These are phyloP conservation scores for Pseudevernia furfuracea DNA, from an alignment of 495 filamentous ascomycete species.

Conservation along the genomic window DNA sequence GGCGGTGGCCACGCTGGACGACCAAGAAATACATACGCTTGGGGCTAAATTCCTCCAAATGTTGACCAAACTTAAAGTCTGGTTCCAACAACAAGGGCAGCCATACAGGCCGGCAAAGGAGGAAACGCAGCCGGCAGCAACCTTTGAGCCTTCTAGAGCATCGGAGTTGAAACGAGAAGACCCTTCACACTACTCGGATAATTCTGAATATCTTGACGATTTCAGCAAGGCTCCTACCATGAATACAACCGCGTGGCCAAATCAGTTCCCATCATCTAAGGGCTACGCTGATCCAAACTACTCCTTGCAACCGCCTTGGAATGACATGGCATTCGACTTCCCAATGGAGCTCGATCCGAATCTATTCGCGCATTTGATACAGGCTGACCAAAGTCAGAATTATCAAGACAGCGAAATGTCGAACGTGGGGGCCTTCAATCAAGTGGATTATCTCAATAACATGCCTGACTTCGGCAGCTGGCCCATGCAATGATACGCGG, in stretches of 20 bases:
- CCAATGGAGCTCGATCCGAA: slow-evolving; percentile 15
- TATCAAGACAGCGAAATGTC: not conserved
- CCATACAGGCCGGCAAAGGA: not conserved
- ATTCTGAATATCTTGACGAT: not conserved
- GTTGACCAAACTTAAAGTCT: slow-evolving; percentile 61
- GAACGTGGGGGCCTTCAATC: not conserved
- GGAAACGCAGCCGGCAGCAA: not conserved
- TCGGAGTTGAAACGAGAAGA: not conserved
- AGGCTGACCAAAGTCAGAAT: not conserved
- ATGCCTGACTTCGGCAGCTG: not conserved
- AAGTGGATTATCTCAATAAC: not conserved
- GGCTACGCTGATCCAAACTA: not conserved
- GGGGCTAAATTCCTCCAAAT: slow-evolving; percentile 72
- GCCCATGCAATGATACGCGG: not conserved
- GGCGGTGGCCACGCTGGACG: slow-evolving; percentile 14
- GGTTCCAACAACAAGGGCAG: slow-evolving; percentile 48
- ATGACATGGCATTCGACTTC: slow-evolving; percentile 7
- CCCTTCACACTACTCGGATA: not conserved
- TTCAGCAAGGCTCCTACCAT: slow-evolving; percentile 35
- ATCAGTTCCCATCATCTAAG: not conserved
- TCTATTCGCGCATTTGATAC: not conserved
- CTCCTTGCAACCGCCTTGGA: not conserved
- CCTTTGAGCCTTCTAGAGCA: not conserved
- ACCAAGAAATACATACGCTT: slow-evolving; percentile 9
- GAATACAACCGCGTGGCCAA: slow-evolving; percentile 6